Conservation (phyloP, 768 basidiomycete genomes). For the Rickenella mellea region DNA sequence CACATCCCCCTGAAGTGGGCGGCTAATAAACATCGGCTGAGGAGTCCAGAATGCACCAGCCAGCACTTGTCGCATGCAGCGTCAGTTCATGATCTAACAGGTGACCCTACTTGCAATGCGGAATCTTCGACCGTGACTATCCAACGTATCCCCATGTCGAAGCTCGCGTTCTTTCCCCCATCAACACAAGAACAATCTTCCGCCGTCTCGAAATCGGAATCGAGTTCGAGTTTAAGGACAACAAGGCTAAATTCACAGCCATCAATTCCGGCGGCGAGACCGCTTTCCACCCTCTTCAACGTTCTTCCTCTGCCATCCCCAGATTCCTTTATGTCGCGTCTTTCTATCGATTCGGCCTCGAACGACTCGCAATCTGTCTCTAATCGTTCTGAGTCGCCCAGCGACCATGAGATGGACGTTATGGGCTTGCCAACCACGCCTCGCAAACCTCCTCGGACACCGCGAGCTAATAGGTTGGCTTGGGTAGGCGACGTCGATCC, state of each 20-base stretch:
- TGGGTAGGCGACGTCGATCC: constrained; percentile 26
- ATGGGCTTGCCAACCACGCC: not conserved
- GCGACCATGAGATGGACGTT: not conserved
- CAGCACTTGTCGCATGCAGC: constrained; percentile 16
- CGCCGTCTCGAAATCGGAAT: constrained; percentile 6
- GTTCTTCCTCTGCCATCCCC: not conserved
- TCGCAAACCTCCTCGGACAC: not conserved
- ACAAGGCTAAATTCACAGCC: constrained; percentile 2
- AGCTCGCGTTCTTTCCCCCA: constrained; percentile 49
- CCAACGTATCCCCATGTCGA: constrained; percentile 38
- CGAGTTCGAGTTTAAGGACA: not conserved
- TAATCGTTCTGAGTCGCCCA: not conserved
- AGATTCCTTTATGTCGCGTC: not conserved
- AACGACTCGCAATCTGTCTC: not conserved
- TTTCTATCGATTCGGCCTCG: not conserved
- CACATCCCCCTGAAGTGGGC: constrained; percentile 68
- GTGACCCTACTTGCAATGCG: not conserved
- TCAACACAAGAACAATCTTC: constrained; percentile 18
- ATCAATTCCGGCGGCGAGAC: constrained; percentile 8
- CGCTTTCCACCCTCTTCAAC: constrained; percentile 7
- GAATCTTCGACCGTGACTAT: constrained; percentile 11
- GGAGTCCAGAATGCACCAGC: constrained; percentile 15
- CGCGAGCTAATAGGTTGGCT: constrained; percentile 17
- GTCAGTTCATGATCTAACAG: not conserved
- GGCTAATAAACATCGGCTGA: constrained; percentile 18